Evolutionary conservation across 192 early-diverging fungal species (phyloP), one percentile per base, ranked within the genome.

Genomic region (Coemansia sp.): DNA sequence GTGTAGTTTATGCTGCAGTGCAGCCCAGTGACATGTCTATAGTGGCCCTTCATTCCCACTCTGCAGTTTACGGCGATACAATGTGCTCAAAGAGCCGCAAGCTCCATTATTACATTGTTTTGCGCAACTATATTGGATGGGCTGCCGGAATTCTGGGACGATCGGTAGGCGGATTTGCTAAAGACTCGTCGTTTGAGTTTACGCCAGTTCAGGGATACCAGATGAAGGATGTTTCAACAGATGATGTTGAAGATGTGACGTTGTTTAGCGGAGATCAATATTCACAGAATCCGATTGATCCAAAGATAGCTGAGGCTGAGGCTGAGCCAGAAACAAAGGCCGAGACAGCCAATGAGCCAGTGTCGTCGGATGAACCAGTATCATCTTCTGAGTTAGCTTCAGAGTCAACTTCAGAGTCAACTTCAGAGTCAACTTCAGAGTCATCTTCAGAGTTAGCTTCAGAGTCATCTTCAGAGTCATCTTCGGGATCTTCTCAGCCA

Each of bases 51-150:
- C 59, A 78, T 19, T 78, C 75, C 13, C 69, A 78, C 29, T 65
- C 70, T 9, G 69, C 71, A 9, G 70, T 73, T 9, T 68, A 65
- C 35, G 75, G 70, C 47, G 45, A 62, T 4, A 73, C 26, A 51
- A 56, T 78, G 66, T 78, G 75, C 48, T 72, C 75, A 1, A 13
- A 54, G 4, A 32, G 66, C 14, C 60, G 64, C 4, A 69, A 72
- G 35, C 66, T 73, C 2, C 75, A 78, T 43, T 78, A 78, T 62
- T 78, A 78, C 19, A 78, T 70, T 0, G 6, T 78, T 16, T 27
- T 78, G 22, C 69, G 75, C 37, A 78, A 78, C 43, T 78, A 78
- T n/a, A 57, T 71, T 50, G 64, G 69, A 16, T 78, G 75, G 75
- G 75, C 65, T 8, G 64, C 75, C 0, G 58, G 43, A 4, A 52